These are phyloP conservation scores for Aureobasidium melanogenum DNA, from an alignment of 2,329 filamentous ascomycete species.

Conservation along the genomic window DNA sequence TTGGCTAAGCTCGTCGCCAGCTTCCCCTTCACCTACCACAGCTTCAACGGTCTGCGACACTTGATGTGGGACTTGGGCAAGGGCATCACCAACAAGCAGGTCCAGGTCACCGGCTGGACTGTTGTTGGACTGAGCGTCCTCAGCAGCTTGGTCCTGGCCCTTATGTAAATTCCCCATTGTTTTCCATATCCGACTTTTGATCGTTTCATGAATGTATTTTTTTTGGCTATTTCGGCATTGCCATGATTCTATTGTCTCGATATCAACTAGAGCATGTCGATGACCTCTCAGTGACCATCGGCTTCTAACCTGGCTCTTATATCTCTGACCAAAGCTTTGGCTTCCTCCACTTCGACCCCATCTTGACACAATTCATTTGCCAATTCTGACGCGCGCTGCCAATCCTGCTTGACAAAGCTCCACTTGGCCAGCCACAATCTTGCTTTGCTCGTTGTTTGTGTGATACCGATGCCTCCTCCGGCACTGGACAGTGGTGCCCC, in stretches of 20 bases:
- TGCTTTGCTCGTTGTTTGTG: conserved; percentile 82
- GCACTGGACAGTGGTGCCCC: conserved; percentile 25
- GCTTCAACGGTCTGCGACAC: conserved; percentile 62
- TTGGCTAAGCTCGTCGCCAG: conserved; percentile 50
- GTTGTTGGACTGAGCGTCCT: conserved; percentile 49
- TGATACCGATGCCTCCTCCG: conserved; percentile 65
- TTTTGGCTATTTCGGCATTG: background rate
- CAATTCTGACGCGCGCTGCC: conserved; percentile 65
- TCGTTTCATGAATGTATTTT: conserved; percentile 2
- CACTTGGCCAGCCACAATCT: conserved; percentile 86
- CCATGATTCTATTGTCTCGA: background rate
- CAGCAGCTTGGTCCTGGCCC: conserved; percentile 40
- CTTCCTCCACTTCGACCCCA: conserved; percentile 92
- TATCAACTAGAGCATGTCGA: background rate
- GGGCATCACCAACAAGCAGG: conserved; percentile 54
- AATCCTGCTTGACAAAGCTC: conserved; percentile 68
- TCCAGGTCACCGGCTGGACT: conserved; percentile 57
- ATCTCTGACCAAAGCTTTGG: conserved; percentile 84
- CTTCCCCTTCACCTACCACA: conserved; percentile 60
- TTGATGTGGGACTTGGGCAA: conserved; percentile 60
- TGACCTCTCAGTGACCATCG: conserved; percentile 5
- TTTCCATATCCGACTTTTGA: background rate
- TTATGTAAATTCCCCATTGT: conserved; percentile 19
- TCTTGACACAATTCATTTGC: conserved; percentile 92
- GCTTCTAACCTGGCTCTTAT: conserved; percentile 65